phyloP scores from a whole-genome alignment of 2,329 filamentous ascomycete genomes.

The Mycosphaerelloides madeirae region DNA sequence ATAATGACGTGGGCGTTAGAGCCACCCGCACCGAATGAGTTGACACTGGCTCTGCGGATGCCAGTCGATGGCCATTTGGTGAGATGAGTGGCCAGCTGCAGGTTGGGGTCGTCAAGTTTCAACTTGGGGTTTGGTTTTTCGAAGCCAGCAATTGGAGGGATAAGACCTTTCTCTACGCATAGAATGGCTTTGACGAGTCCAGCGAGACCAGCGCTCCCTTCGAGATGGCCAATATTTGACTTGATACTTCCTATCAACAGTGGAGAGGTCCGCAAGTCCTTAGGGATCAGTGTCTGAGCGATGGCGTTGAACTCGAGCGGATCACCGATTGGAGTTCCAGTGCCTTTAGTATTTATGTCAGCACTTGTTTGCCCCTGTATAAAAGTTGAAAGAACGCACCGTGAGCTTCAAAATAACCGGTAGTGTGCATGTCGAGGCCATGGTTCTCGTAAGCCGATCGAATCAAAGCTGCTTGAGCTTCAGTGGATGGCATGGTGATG shows the following conservation, averaged over 20 bases:
- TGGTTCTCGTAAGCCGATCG: neutral
- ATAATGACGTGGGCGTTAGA: conserved; percentile 13
- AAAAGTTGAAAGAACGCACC: too few relatives aligned
- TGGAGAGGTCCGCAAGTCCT: neutral
- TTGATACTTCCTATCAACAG: conserved; percentile 19
- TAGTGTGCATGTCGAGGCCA: conserved; percentile 8
- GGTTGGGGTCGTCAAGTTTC: conserved; percentile 12
- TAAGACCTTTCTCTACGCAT: conserved; percentile 20
- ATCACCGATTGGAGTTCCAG: conserved; percentile 5
- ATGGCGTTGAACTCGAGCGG: conserved; percentile 3
- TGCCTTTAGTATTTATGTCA: too few relatives aligned
- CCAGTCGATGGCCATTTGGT: conserved; percentile 29
- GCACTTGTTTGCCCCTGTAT: too few relatives aligned
- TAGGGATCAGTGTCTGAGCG: conserved; percentile 2
- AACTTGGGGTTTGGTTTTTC: conserved; percentile 28
- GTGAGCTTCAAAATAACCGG: conserved; percentile 16
- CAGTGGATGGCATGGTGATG: conserved; percentile 25
- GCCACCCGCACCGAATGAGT: conserved; percentile 26
- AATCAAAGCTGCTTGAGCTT: conserved; percentile 1
- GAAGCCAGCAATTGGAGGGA: conserved; percentile 24
- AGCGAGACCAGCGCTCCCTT: conserved; percentile 13
- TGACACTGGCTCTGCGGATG: conserved; percentile 10
- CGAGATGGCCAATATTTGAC: conserved; percentile 14
- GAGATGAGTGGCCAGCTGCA: conserved; percentile 15
- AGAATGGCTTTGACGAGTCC: conserved; percentile 20